These are phyloP conservation scores for Chlamydomonas asymmetrica DNA, from an alignment of 139 green algal species.

Conservation along the genomic window DNA sequence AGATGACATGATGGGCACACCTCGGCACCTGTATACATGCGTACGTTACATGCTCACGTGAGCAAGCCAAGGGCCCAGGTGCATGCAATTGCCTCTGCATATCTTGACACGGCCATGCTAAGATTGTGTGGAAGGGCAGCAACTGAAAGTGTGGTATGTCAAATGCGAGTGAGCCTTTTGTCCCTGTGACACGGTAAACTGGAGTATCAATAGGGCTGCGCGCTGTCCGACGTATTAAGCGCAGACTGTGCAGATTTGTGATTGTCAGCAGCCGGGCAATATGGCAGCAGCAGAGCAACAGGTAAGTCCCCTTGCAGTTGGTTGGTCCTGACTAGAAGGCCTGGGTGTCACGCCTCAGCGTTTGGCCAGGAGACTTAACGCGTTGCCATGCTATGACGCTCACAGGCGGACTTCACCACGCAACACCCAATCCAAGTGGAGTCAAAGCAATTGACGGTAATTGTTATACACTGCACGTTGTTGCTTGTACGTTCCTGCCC, in stretches of 20 bases:
- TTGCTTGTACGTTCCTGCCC: not conserved
- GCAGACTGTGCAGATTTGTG: not conserved
- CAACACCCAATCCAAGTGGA: slow-evolving; percentile 33
- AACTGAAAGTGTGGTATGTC: not conserved
- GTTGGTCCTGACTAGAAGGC: not conserved
- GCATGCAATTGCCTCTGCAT: too few species aligned
- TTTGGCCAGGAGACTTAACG: not conserved
- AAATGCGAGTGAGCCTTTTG: not conserved
- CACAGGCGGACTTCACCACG: too few species aligned
- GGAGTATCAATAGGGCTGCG: not conserved
- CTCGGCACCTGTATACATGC: too few species aligned
- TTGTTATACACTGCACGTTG: not conserved
- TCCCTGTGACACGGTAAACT: not conserved
- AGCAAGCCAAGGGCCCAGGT: too few species aligned
- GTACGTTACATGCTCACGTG: too few species aligned
- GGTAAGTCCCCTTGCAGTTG: not conserved
- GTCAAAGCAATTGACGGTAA: slow-evolving; percentile 25
- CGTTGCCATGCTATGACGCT: slow-evolving; percentile 3
- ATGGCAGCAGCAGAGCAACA: not conserved
- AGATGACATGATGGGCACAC: too few species aligned
- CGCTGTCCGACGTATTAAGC: not conserved
- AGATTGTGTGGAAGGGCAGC: not conserved
- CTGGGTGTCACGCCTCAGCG: not conserved
- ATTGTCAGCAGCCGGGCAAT: not conserved
- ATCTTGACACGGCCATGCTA: too few species aligned